Evolutionary conservation across 768 basidiomycete genomes (phyloP), one percentile per base, ranked within the genome.

Genomic region (Holtermanniella nyarrowii): DNA sequence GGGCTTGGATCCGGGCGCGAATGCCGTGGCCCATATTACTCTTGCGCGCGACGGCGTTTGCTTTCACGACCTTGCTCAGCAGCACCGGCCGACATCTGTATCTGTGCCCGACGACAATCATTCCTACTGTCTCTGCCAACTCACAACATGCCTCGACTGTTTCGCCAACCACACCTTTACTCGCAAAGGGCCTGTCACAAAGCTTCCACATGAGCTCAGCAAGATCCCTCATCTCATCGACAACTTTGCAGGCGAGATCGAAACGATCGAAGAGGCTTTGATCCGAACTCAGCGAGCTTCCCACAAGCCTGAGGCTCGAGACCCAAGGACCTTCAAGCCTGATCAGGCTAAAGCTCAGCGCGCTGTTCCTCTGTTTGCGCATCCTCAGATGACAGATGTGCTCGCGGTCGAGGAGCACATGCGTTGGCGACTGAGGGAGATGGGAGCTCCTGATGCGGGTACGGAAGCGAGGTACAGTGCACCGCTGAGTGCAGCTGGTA

Each of bases 311-410:
- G 37, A 42, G 20, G 20, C 52, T 11, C 37, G 43, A 20, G 44
- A 24, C 23, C 49, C 24, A 24, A 42, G 43, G 18, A 50, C 49
- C n/a, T 50, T 42, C n/a, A 40, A 50, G 4, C 52, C 52, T 16
- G n/a, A n/a, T 24, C 23, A 26, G 41, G 42, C 52, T 7, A 25
- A 20, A 3, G 40, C 49, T 31, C 50, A 55, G 21, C 53, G 54
- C 49, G 46, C 55, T 16, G 55, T 57, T 12, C 53, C 57, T 5
- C 57, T 69, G 26, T 69, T 71, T 46, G 57, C 62, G 10, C 70
- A 69, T 59, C 70, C 70, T 5, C 68, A 71, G 54, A 68, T 71
- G 70, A 62, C 70, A 3, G 70, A 71, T 51, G 64, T 71, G 3
- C 46, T 71, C 23, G 64, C 68, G 4, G 70, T 71, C 3, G 70